Conservation (phyloP, 176 grass and related monocot species). For the Eleusine indica region DNA sequence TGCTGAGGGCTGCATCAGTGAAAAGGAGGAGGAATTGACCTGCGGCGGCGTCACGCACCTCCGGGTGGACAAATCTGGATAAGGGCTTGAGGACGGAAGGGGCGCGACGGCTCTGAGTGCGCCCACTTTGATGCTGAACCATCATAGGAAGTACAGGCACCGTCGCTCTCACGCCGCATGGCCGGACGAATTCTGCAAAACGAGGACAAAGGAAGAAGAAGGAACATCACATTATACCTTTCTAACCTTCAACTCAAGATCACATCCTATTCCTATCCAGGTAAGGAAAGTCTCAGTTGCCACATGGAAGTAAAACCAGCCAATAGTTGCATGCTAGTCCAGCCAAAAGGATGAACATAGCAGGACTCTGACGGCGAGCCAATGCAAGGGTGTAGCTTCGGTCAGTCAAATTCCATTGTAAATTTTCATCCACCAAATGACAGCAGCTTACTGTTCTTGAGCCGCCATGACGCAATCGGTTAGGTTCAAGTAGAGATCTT, state of each 20-base stretch:
- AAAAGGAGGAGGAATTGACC: constrained; percentile 60
- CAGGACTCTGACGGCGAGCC: constrained; percentile 18
- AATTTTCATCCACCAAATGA: constrained; percentile 48
- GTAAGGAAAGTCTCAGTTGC: constrained; percentile 43
- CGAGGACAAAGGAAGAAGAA: neutral
- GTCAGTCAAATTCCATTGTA: constrained; percentile 37
- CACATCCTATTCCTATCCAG: constrained; percentile 26
- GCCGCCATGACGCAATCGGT: constrained; percentile 23
- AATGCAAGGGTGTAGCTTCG: constrained; percentile 43
- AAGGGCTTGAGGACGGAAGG: constrained; percentile 54
- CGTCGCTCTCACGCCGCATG: constrained; percentile 9
- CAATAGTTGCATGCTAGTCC: constrained; percentile 23
- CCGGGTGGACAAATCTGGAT: constrained; percentile 59
- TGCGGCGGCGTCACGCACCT: constrained; percentile 12
- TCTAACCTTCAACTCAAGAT: constrained; percentile 37
- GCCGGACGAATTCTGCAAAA: constrained; percentile 45
- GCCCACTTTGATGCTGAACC: constrained; percentile 37
- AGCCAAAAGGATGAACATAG: constrained; percentile 32
- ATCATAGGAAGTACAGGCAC: constrained; percentile 44
- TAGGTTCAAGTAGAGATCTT: constrained; percentile 38
- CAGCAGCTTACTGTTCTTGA: constrained; percentile 35
- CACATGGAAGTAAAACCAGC: constrained; percentile 30
- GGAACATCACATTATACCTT: constrained; percentile 1
- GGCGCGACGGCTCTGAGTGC: constrained; percentile 53
- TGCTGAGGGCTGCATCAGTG: constrained; percentile 49